phyloP scores from a whole-genome alignment of 768 basidiomycete genomes.

The Postia placenta region DNA sequence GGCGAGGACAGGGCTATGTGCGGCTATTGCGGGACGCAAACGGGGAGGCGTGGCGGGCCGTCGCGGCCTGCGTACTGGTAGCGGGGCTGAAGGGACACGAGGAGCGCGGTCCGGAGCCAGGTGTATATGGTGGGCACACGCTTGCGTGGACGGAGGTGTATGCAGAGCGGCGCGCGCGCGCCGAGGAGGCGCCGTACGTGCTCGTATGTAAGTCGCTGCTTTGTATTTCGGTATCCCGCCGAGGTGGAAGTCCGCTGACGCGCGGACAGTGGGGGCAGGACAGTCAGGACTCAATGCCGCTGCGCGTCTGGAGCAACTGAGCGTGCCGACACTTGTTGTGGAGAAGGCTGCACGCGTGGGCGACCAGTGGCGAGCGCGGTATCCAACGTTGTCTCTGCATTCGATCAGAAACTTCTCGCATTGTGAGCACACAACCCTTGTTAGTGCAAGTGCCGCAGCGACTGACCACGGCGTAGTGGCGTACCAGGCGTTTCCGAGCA shows the following conservation, averaged over 20 bases:
- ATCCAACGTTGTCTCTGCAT: conserved; percentile 37
- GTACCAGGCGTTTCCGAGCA: conserved; percentile 32
- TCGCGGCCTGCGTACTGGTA: conserved; percentile 14
- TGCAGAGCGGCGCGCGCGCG: conserved; percentile 25
- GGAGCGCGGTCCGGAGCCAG: conserved; percentile 24
- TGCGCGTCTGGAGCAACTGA: conserved; percentile 36
- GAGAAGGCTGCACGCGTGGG: conserved; percentile 31
- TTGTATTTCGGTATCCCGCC: no score
- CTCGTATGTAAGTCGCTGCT: conserved; percentile 35
- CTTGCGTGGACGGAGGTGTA: conserved; percentile 22
- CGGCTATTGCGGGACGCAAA: conserved; percentile 19
- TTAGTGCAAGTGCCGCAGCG: background rate
- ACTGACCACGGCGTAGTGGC: conserved; percentile 23
- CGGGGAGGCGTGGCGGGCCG: conserved; percentile 30
- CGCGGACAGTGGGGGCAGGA: conserved; percentile 43
- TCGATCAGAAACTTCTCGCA: conserved; percentile 23
- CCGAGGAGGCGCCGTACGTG: conserved; percentile 34
- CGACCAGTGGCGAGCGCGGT: conserved; percentile 38
- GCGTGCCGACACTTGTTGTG: conserved; percentile 32
- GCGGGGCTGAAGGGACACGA: conserved; percentile 29
- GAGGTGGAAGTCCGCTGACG: no score
- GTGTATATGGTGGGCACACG: conserved; percentile 30
- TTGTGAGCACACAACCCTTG: conserved; percentile 6
- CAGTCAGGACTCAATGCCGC: conserved; percentile 38
- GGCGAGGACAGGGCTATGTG: conserved; percentile 28